phyloP scores from a whole-genome alignment of 106 monocot species.

The Xerophyta viscosa region DNA sequence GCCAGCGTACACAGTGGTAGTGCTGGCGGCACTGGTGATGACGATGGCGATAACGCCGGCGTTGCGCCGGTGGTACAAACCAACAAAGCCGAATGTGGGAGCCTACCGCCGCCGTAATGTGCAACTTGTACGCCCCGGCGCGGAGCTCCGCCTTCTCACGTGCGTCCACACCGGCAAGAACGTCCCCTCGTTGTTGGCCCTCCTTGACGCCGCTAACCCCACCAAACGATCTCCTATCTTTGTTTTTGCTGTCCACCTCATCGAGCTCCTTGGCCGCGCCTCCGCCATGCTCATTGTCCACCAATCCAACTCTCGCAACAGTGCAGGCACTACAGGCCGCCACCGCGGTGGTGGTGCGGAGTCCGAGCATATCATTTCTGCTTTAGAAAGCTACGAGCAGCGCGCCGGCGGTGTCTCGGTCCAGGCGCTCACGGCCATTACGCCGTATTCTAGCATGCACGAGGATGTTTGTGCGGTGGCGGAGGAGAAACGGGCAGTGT shows the following conservation, averaged over 20 bases:
- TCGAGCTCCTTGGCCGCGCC: slow-evolving; percentile 45
- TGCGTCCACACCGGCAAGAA: slow-evolving; percentile 48
- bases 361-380: slow-evolving; percentile 23
- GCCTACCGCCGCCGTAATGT: slow-evolving; percentile 29
- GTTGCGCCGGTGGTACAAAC: slow-evolving; percentile 6
- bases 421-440: slow-evolving; percentile 43
- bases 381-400: slow-evolving; percentile 48
- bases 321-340: background rate
- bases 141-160: slow-evolving; percentile 41
- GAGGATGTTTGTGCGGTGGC: slow-evolving; percentile 48
- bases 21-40: slow-evolving; percentile 20
- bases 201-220: slow-evolving; percentile 42
- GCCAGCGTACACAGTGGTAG: slow-evolving; percentile 20
- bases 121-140: slow-evolving; percentile 14
- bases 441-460: slow-evolving; percentile 75
- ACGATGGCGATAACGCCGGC: slow-evolving; percentile 32
- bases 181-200: slow-evolving; percentile 33
- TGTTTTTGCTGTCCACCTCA: slow-evolving; percentile 45
- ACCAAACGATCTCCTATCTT: slow-evolving; percentile 47
- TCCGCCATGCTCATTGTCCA: slow-evolving; percentile 48
- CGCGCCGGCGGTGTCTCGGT: slow-evolving; percentile 41
- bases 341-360: slow-evolving; percentile 7
- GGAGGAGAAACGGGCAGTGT: slow-evolving; percentile 34
- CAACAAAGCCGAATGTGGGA: background rate
- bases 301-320: slow-evolving; percentile 1